phyloP scores from a whole-genome alignment of 2,329 filamentous ascomycete genomes.

The Verticillium zaregamsianum region DNA sequence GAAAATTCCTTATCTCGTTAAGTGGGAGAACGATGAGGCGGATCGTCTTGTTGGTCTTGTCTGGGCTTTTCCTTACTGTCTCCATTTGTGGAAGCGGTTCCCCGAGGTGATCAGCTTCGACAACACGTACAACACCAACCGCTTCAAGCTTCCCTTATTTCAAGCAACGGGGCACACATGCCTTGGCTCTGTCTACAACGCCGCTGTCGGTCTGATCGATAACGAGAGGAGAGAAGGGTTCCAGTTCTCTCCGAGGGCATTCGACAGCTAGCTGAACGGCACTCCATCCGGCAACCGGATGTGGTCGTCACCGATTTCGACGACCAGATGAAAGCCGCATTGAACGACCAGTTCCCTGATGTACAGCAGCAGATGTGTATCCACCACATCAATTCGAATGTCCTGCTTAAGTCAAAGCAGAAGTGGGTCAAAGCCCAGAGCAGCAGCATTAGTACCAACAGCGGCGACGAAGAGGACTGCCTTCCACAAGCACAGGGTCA shows the following conservation, averaged over 20 bases:
- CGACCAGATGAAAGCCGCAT: neutral
- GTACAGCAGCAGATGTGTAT: constrained; percentile 3
- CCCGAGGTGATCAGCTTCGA: constrained; percentile 10
- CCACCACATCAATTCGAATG: neutral
- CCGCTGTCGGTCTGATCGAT: constrained; percentile 1
- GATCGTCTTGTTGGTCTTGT: constrained; percentile 12
- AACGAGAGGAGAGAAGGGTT: constrained; percentile 2
- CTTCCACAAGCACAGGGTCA: neutral
- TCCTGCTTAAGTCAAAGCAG: neutral
- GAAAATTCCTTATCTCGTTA: constrained; percentile 12
- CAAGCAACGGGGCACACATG: constrained; percentile 1
- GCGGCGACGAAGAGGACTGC: neutral
- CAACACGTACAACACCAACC: constrained; percentile 13
- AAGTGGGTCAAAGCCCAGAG: neutral
- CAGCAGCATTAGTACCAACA: neutral
- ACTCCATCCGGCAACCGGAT: neutral
- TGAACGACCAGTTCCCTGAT: constrained; percentile 1
- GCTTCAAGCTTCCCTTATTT: constrained; percentile 9
- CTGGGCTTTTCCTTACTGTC: constrained; percentile 10
- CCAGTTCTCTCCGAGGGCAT: neutral
- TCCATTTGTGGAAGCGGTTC: constrained; percentile 12
- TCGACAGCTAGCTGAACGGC: neutral
- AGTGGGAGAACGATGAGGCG: constrained; percentile 10
- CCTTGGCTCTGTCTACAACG: constrained; percentile 2
- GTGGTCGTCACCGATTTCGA: constrained; percentile 5